These are phyloP conservation scores for Cystobasidium slooffiae DNA, from an alignment of 1,284 basidiomycete genomes.

Conservation along the genomic window DNA sequence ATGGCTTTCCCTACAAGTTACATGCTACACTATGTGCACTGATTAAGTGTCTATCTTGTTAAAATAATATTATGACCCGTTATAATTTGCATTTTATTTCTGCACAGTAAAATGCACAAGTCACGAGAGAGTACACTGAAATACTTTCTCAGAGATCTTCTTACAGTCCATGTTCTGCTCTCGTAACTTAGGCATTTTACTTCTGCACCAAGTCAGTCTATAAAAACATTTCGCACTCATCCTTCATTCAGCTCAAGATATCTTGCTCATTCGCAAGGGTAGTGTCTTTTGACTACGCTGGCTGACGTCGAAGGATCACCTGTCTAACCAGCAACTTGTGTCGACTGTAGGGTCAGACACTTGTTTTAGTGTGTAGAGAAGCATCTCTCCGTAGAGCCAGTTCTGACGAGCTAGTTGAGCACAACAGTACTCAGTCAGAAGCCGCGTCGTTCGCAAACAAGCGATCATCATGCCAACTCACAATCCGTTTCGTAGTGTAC, in stretches of 20 bases:
- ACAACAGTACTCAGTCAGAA: neutral
- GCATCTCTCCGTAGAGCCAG: slow-evolving; percentile 32
- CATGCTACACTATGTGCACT: too few species aligned
- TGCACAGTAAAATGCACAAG: too few species aligned
- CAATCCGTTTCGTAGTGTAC: slow-evolving; percentile 35
- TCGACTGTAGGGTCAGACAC: neutral
- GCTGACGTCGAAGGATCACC: neutral
- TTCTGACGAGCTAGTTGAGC: slow-evolving; percentile 22
- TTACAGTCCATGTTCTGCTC: too few species aligned
- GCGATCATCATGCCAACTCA: neutral
- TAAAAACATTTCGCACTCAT: too few species aligned
- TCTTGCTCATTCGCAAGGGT: neutral
- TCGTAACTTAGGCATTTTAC: too few species aligned
- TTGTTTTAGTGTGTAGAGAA: slow-evolving; percentile 13
- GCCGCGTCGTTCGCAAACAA: neutral
- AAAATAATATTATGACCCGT: too few species aligned
- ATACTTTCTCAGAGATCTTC: too few species aligned
- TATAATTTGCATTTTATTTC: too few species aligned
- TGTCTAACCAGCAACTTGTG: slow-evolving; percentile 19
- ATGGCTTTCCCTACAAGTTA: too few species aligned
- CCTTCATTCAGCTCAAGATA: too few species aligned
- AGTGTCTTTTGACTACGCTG: neutral
- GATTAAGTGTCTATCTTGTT: neutral
- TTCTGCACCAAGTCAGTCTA: too few species aligned
- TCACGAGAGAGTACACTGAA: too few species aligned